Base-by-base conservation (phyloP, 2,329 filamentous ascomycete genomes). In the Penicillium glabrum region DNA sequence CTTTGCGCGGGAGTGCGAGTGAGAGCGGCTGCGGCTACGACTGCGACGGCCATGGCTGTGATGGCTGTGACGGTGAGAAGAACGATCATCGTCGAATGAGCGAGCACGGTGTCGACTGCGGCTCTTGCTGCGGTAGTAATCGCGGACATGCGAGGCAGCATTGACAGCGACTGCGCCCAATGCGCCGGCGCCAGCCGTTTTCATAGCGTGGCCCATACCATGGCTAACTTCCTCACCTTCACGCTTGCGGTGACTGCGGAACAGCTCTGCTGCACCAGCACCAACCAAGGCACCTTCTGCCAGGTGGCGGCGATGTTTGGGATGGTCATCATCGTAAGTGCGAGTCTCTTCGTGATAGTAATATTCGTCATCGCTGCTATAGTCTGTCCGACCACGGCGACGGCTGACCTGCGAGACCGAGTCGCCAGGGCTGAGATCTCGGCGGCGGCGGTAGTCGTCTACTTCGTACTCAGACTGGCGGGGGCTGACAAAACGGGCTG, bases 211-310 rank as follows among this genome's bases (percentile, higher is more conserved):
- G 46, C 82, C 78, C 35, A 81, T 69, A 29, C 79, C 78, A 60
- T 78, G 76, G 44, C 83, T 81, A 11, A 79, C 75, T 9, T 82
- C 79, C 48, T 83, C 79, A 27, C 84, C 85, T 64, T 85, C 76
- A 45, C 77, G 78, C 72, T 83, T 85, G 48, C 80, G 78, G 60
- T 83, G 84, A 62, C 82, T 82, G 50, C 85, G 79, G 19, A 87
- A 62, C 35, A 88, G 73, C 61, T 86, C 83, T 37, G 84, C 84
- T 41, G 84, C 85, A 59, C 83, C 86, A 45, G 84, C 75, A 46
- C 85, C 86, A 43, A 82, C 83, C 51, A 86, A 71, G 26, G 83
- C 83, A 46, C 85, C 86, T 65, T 85, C 85, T n/a, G 84, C 85
- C 45, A 88, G 71, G 66, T 87, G 83, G 31, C 83, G 82, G 61